Conservation (phyloP, 116 monocot species). For the Papilionanthe hybrid region DNA sequence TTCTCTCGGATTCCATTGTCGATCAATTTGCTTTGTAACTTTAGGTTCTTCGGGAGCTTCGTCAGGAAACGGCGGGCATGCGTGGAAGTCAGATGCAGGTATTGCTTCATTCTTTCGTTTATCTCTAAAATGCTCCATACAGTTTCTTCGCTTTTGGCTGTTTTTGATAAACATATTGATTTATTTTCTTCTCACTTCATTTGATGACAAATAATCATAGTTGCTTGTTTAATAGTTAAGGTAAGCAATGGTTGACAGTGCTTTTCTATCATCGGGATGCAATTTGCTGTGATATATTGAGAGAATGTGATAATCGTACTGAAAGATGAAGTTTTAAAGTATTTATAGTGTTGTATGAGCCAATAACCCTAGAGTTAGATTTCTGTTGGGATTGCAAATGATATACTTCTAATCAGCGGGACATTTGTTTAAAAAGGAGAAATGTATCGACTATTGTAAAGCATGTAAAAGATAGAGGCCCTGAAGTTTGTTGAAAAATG, state of each 20-base stretch:
- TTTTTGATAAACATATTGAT: background rate
- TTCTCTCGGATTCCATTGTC: background rate
- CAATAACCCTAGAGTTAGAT: no score
- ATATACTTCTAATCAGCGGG: no score
- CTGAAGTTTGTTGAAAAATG: no score
- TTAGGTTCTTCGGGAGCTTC: slow-evolving; percentile 72
- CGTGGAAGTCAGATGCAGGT: slow-evolving; percentile 89
- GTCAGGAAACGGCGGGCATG: slow-evolving; percentile 72
- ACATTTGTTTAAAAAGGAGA: no score
- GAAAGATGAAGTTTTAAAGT: no score
- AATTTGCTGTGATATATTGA: background rate
- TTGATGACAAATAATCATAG: background rate
- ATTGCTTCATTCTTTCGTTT: background rate
- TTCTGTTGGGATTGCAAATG: no score
- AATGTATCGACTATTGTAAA: no score
- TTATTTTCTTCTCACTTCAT: background rate
- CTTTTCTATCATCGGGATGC: background rate
- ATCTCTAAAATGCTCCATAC: background rate
- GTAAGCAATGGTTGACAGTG: no score
- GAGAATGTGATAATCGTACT: background rate
- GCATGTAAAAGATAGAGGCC: no score
- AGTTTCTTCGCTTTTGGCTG: background rate
- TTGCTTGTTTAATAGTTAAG: background rate
- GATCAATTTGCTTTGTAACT: background rate
- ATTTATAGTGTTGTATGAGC: no score